Base-by-base conservation (phyloP, 768 basidiomycete genomes). In the Suillus plorans region DNA sequence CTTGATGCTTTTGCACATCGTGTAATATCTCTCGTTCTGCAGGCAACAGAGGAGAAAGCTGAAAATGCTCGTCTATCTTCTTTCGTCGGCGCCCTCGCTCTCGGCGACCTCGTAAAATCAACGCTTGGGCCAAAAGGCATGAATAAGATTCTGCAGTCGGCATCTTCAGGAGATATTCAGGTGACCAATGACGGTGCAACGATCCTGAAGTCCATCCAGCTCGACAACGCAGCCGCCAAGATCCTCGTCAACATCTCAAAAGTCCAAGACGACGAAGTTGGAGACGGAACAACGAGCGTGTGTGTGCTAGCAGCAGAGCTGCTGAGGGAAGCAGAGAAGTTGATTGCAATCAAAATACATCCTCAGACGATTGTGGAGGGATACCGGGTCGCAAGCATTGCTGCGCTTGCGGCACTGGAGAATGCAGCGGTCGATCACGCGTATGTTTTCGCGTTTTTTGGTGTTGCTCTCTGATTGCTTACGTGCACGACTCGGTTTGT, bases 171-270 rank as follows among this genome's bases (percentile, higher is more conserved):
- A 5, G 92, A 95, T 36, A 92, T 99, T 72, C 97, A 89, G 69
- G 97, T 99, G 57, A 99, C 97, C 12, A 99, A 99, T 78, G 97
- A 99, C 76, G 97, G 97, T 8, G 97, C 97, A 4, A 99, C 97
- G 56, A 99, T 99, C 71, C 86, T 99, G 64, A 99, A 98, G 77
- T 89, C 93, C 56, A 99, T 99, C 72, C 91, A 95, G 71, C 88
- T 99, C 68, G 97, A 99, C 79, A 99, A 99, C 76, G 93, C 97
- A 5, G 97, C 97, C 2, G 97, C 97, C 47, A 99, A 99, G 83
- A 98, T 99, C 76, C 85, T 99, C 62, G 97, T 99, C 72, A 99
- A 99, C 79, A 99, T 99, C 78, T 97, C 95, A 1, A 99, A 99
- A 75, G 97, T 99, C n/a, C 97, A 99, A 80, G 97, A 99, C 76